phyloP scores from a whole-genome alignment of 2,329 filamentous ascomycete genomes.

The Aspergillus transmontanensis region DNA sequence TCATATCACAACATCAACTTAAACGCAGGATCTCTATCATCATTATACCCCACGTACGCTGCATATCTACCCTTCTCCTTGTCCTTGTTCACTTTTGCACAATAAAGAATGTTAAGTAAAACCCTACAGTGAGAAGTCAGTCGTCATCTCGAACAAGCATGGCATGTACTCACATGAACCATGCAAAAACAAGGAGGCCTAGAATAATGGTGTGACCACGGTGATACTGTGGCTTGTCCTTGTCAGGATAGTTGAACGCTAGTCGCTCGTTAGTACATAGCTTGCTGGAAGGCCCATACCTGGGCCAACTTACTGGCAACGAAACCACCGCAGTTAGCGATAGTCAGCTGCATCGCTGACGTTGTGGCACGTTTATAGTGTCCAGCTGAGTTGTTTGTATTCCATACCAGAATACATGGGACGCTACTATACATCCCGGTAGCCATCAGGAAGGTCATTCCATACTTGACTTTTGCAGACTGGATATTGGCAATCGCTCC shows the following conservation, averaged over 20 bases:
- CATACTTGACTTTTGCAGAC: conserved; percentile 59
- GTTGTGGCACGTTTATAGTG: conserved; percentile 73
- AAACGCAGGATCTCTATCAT: conserved; percentile 67
- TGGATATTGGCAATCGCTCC: conserved; percentile 62
- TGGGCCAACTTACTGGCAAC: conserved; percentile 54
- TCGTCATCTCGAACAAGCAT: background rate
- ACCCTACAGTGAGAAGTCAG: conserved; percentile 46
- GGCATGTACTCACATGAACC: conserved; percentile 62
- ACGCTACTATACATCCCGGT: conserved; percentile 66
- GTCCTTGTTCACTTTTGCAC: conserved; percentile 64
- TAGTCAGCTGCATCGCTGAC: conserved; percentile 64
- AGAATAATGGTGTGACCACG: conserved; percentile 65
- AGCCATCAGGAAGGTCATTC: conserved; percentile 69
- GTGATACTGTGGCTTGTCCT: conserved; percentile 60
- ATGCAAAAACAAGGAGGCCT: conserved; percentile 62
- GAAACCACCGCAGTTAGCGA: conserved; percentile 69
- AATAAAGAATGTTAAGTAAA: conserved; percentile 63
- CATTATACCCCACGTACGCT: conserved; percentile 58
- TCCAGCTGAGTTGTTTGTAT: conserved; percentile 67
- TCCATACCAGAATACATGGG: conserved; percentile 66
- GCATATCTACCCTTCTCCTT: conserved; percentile 63
- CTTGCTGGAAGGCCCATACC: background rate
- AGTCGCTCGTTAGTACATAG: conserved; percentile 15
- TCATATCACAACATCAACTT: conserved; percentile 57
- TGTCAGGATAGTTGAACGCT: conserved; percentile 63